These are phyloP conservation scores for Kernera saxatilis DNA, from an alignment of 345 rosid genomes.

Conservation along the genomic window DNA sequence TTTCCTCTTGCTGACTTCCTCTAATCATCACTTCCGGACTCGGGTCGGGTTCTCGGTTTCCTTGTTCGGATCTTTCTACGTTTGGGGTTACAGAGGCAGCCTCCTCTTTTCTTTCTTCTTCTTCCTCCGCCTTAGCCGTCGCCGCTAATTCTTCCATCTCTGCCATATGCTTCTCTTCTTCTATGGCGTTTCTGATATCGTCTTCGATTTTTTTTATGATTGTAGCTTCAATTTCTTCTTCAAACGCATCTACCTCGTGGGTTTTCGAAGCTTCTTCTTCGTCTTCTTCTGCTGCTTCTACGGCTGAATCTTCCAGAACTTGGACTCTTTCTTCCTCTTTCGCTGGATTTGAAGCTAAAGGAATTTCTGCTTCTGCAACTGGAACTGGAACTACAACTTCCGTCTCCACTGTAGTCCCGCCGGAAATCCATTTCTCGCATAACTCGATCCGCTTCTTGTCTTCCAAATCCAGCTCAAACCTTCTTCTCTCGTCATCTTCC, in stretches of 20 bases:
- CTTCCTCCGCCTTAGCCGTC: background rate
- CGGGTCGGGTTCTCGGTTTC: conserved; percentile 35
- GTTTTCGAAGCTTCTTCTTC: conserved; percentile 17
- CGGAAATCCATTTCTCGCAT: conserved; percentile 32
- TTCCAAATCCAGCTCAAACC: conserved; percentile 32
- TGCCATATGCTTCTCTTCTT: conserved; percentile 10
- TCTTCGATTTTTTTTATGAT: conserved; percentile 28
- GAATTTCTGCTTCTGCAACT: conserved; percentile 25
- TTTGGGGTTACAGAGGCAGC: background rate
- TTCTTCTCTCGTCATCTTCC: conserved; percentile 3
- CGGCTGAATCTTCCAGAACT: conserved; percentile 15
- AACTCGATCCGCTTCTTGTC: conserved; percentile 30
- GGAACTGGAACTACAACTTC: background rate
- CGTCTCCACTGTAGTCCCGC: conserved; percentile 20
- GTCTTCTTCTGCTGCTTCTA: conserved; percentile 13
- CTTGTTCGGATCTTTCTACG: conserved; percentile 36
- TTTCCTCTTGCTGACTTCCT: conserved; percentile 20
- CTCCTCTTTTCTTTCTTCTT: conserved; percentile 17
- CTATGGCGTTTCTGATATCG: conserved; percentile 19
- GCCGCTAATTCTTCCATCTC: conserved; percentile 3
- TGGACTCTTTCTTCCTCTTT: conserved; percentile 10
- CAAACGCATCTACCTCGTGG: conserved; percentile 1
- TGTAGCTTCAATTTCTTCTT: conserved; percentile 25
- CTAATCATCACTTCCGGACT: conserved; percentile 36
- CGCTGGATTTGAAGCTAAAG: background rate